Evolutionary conservation across 108 stramenopile genomes (phyloP), one percentile per base, ranked within the genome.

Genomic region (Pseudonitzschia multiseries): DNA sequence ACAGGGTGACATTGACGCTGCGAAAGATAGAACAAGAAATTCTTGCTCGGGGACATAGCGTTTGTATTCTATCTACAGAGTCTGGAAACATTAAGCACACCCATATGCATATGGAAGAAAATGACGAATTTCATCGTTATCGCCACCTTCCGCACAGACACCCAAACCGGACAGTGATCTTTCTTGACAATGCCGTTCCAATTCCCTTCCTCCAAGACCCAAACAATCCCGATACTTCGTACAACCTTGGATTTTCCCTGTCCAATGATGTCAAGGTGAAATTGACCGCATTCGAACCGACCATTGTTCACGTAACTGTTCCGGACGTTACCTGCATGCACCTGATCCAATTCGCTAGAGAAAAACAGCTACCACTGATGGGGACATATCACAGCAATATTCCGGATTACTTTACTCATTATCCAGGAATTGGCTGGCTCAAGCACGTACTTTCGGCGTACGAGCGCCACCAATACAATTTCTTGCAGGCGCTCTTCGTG

Each of bases 351-450:
- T 84, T 79, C 48, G 86, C 86, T 14, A 54, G 84, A 41, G 27
- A 77, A 14, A 69, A 66, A 51, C 71, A 84, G 57, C 65, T 85
- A 31, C 84, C 86, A 4, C 71, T 84, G 46, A 79, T 90, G 78
- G 81, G 81, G 77, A 91, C 90, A 20, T 91, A 86, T 59, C 90
- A 91, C 72, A 77, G 78, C 67, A 86, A 91, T 75, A 87, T 85
- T 41, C 78, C 84, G 0, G 84, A 86, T 17, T 91, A 91, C 76
- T 79, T 91, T 84, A 66, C 78, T 12, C 78, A 82, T 63, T 75
- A 83, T 50, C 75, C 78, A 0, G 84, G 87, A 21, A 41, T 84
- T 22, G 77, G 79, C 17, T 84, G 79, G 76, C 62, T 89, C 29
- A 83, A 89, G 62, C 73, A 69, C 52, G 74, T 85, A 36, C 27